Conservation (phyloP, 805 yeast genomes). For the Torulaspora microellipsoides region DNA sequence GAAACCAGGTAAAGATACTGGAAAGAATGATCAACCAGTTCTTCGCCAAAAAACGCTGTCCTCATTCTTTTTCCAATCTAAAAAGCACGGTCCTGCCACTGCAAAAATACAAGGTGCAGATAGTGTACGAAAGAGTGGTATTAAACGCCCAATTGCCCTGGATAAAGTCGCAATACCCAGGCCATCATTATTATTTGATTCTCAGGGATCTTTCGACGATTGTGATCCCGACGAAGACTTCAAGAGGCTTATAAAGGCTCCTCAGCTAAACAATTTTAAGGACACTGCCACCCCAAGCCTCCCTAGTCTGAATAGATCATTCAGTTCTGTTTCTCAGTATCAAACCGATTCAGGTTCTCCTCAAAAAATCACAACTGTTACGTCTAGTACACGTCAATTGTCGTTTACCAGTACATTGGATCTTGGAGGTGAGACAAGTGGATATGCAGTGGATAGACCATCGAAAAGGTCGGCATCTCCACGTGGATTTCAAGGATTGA, state of each 20-base stretch:
- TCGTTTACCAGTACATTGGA: conserved; percentile 14
- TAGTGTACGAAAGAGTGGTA: no score
- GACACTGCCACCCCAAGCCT: conserved; percentile 3
- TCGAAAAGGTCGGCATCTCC: conserved; percentile 15
- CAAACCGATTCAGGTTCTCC: neutral
- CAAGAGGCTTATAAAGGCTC: conserved; percentile 17
- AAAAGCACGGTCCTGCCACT: neutral
- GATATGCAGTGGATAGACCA: neutral
- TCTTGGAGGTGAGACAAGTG: neutral
- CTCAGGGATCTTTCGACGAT: conserved; percentile 35
- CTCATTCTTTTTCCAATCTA: conserved; percentile 2
- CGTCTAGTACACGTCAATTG: conserved; percentile 15
- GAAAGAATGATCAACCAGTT: conserved; percentile 2
- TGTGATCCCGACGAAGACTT: conserved; percentile 27
- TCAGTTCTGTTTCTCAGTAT: conserved; percentile 6
- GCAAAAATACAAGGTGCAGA: no score
- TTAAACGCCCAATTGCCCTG: no score
- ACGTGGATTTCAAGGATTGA: conserved; percentile 17
- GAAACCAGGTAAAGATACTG: neutral
- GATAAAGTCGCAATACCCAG: neutral
- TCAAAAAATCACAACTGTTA: conserved; percentile 10
- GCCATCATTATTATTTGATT: conserved; percentile 17
- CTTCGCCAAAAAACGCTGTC: conserved; percentile 8
- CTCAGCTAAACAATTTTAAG: conserved; percentile 28
- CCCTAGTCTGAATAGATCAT: conserved; percentile 12